Base-by-base conservation (phyloP, 768 basidiomycete genomes). In the Kwoniella europaea region DNA sequence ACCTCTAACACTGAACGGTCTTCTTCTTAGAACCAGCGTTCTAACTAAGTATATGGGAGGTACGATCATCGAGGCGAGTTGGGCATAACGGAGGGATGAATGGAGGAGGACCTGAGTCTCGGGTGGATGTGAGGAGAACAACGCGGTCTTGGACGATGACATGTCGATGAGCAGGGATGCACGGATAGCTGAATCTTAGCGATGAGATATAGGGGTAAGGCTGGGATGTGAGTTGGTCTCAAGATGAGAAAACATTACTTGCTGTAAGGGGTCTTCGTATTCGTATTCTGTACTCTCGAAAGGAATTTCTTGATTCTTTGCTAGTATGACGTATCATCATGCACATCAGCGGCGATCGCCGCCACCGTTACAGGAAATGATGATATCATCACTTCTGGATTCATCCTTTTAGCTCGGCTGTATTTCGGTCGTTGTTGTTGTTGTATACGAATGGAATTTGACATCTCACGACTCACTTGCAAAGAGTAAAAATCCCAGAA, bases 31-130 rank as follows among this genome's bases (percentile, higher is more conserved):
- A 46, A 80, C 53, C 10, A 79, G 57, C 0, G 71, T 68, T 10
- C 77, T n/a, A 18, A 76, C 46, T 64, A 82, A 52, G 74, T 79
- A 81, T 43, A 77, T 55, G 5, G 82, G 81, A 7, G 81, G 79
- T 20, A 71, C 65, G 42, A 78, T 65, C 70, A 80, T 76, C 1
- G 76, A 68, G 13, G 71, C 46, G 27, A 76, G 67, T 72, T 83
- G 81, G 41, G 80, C 82, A 18, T 71, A 71, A 56, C 80, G 77
- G 18, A 83, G 68, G 10, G 77, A 65, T 4, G 78, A 72, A 64
- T 83, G 82, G 22, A 76, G 63, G 24, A 80, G 63, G 24, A 82
- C 64, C 64, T 82, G 76, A 44, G 74, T 78, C 13, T 66, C 27
- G 5, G 79, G 69, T 16, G 72, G 43, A 29, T 76, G 67, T 10